Evolutionary conservation across 2,329 filamentous ascomycete species (phyloP).

Genomic region (Lasiodiplodia sp.): DNA sequence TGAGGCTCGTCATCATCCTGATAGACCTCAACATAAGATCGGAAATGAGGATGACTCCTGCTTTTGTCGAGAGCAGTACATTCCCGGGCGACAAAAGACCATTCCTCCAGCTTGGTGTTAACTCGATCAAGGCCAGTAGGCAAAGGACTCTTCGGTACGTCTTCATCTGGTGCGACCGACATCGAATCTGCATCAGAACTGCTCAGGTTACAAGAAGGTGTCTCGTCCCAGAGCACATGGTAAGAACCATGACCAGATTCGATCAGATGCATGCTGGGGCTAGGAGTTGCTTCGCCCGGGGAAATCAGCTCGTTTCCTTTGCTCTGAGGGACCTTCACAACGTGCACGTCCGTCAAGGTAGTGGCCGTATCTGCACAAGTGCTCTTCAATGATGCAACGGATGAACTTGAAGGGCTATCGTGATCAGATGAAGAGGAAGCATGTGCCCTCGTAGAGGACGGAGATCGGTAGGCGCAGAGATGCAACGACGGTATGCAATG

Average conservation of each 20-base stretch:
- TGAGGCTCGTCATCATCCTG: conserved; percentile 30
- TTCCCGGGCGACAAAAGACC: conserved; percentile 35
- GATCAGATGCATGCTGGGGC: conserved; percentile 44
- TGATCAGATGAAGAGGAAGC: neutral
- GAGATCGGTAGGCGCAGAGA: conserved; percentile 7
- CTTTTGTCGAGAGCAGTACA: conserved; percentile 11
- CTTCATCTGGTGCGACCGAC: conserved; percentile 31
- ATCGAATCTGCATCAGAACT: neutral
- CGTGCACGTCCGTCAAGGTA: conserved; percentile 46
- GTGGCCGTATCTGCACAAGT: conserved; percentile 39
- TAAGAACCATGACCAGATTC: conserved; percentile 40
- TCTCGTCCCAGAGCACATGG: conserved; percentile 43
- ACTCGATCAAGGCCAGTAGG: conserved; percentile 40
- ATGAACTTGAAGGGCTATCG: conserved; percentile 6
- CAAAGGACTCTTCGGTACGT: conserved; percentile 34
- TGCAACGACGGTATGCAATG: conserved; percentile 7
- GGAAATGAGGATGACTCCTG: conserved; percentile 31
- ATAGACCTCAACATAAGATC: conserved; percentile 33
- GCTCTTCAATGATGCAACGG: conserved; percentile 34
- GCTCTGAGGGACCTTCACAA: conserved; percentile 40
- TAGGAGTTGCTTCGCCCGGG: conserved; percentile 34
- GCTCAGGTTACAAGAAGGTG: conserved; percentile 32
- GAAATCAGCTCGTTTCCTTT: conserved; percentile 6
- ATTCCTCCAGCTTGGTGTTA: conserved; percentile 42
- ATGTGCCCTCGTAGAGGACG: neutral